Evolutionary conservation across 164 flowering plant species (phyloP).

Genomic region (Stephania cephalantha): DNA sequence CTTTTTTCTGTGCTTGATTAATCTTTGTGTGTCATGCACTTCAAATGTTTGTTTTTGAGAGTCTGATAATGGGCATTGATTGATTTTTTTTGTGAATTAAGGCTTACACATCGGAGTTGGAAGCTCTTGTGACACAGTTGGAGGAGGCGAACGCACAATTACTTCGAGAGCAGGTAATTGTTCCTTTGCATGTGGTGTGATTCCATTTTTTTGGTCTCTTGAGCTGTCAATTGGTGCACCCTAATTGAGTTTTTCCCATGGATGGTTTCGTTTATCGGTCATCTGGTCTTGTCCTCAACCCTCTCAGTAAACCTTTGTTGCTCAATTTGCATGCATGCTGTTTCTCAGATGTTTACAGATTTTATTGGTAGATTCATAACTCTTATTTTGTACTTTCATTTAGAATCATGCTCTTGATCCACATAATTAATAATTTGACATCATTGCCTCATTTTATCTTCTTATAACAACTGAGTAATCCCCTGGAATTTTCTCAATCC

Average conservation of each 20-base stretch:
- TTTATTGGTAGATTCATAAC: neutral
- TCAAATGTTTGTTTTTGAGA: neutral
- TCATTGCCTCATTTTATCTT: too few relatives aligned
- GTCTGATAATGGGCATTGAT: neutral
- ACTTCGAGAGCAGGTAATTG: constrained; percentile 54
- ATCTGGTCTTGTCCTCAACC: neutral
- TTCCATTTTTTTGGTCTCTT: too few relatives aligned
- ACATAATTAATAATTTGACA: too few relatives aligned
- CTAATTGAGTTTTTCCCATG: neutral
- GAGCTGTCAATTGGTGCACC: too few relatives aligned
- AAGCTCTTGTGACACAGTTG: constrained; percentile 47
- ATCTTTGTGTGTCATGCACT: neutral
- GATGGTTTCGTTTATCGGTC: neutral
- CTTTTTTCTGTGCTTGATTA: neutral
- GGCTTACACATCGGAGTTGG: constrained; percentile 79
- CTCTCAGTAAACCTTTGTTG: neutral
- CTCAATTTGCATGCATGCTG: neutral
- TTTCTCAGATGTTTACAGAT: neutral
- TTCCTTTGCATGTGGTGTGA: neutral
- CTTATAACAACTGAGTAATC: too few relatives aligned
- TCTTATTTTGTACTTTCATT: too few relatives aligned
- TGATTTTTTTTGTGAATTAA: constrained; percentile 19
- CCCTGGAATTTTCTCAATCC: too few relatives aligned
- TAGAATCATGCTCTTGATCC: too few relatives aligned
- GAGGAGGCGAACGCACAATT: constrained; percentile 69